Evolutionary conservation across 78 protist genomes (phyloP).

Genomic region (Cavenderia fasciculata): DNA sequence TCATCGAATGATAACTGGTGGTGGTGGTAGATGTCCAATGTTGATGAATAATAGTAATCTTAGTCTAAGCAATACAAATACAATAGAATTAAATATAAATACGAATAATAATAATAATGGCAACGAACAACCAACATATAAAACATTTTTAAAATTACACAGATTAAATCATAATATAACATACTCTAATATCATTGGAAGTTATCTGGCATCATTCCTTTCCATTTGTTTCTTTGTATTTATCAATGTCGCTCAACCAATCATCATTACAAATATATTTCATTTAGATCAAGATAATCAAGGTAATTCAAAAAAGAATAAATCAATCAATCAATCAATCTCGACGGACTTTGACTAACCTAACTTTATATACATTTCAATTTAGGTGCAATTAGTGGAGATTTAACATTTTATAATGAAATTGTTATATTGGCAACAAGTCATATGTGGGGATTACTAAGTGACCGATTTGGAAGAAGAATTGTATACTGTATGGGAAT

Average conservation of each 20-base stretch:
- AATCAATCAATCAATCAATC: background rate
- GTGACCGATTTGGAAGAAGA: constrained; percentile 58
- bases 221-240: constrained; percentile 71
- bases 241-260: constrained; percentile 70
- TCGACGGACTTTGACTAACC: background rate
- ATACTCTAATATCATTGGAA: constrained; percentile 19
- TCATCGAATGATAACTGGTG: too few species aligned
- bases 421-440: constrained; percentile 20
- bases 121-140: background rate
- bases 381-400: constrained; percentile 46
- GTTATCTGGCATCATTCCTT: constrained; percentile 54
- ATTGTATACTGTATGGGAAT: constrained; percentile 25
- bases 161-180: constrained; percentile 27
- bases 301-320: constrained; percentile 5
- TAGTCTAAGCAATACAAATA: too few species aligned
- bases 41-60: too few species aligned
- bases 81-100: too few species aligned
- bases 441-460: constrained; percentile 46
- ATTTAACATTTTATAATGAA: constrained; percentile 68
- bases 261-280: constrained; percentile 20
- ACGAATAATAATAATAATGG: background rate
- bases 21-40: too few species aligned
- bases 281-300: constrained; percentile 23
- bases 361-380: background rate
- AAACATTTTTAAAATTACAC: constrained; percentile 43